phyloP scores from a whole-genome alignment of 768 basidiomycete genomes.

The Psilocybe subaeruginosa region DNA sequence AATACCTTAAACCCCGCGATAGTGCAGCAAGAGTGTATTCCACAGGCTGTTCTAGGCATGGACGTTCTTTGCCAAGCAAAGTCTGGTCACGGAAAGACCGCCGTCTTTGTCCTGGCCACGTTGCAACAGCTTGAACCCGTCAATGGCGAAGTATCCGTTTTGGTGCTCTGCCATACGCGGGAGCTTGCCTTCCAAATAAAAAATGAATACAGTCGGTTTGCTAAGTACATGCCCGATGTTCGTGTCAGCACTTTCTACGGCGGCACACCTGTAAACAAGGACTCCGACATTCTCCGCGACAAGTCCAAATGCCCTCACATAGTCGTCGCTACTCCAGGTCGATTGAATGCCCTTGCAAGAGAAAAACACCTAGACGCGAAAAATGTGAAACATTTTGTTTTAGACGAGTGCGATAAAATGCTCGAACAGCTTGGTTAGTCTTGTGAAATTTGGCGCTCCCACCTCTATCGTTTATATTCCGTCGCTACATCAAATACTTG shows the following conservation, averaged over 20 bases:
- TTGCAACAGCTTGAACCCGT: conserved; percentile 98
- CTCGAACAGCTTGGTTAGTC: conserved; percentile 99
- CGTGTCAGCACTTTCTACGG: conserved; percentile 98
- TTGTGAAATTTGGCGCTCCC: conserved; percentile 71
- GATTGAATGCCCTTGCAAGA: conserved; percentile 91
- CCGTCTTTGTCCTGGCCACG: conserved; percentile 97
- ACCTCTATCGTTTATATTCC: conserved; percentile 52
- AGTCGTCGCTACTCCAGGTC: conserved; percentile 97
- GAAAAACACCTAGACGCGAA: conserved; percentile 96
- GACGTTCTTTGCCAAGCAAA: conserved; percentile 99
- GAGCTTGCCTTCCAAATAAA: conserved; percentile 99
- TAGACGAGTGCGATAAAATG: conserved; percentile 99
- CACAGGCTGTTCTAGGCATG: conserved; percentile 99
- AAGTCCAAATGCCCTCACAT: conserved; percentile 99
- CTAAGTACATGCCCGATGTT: conserved; percentile 99
- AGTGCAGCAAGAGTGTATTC: conserved; percentile 99
- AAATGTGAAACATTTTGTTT: conserved; percentile 98
- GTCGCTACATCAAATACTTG: conserved; percentile 42
- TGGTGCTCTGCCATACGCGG: conserved; percentile 98
- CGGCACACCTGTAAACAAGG: conserved; percentile 92
- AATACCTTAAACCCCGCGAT: conserved; percentile 12
- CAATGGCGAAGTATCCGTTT: conserved; percentile 95
- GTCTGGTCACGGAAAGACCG: conserved; percentile 98
- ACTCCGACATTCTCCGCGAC: conserved; percentile 91
- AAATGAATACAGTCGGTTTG: conserved; percentile 99